Evolutionary conservation across 495 filamentous ascomycete species (phyloP), one percentile per base, ranked within the genome.

Genomic region (Bacidia gigantensis): DNA sequence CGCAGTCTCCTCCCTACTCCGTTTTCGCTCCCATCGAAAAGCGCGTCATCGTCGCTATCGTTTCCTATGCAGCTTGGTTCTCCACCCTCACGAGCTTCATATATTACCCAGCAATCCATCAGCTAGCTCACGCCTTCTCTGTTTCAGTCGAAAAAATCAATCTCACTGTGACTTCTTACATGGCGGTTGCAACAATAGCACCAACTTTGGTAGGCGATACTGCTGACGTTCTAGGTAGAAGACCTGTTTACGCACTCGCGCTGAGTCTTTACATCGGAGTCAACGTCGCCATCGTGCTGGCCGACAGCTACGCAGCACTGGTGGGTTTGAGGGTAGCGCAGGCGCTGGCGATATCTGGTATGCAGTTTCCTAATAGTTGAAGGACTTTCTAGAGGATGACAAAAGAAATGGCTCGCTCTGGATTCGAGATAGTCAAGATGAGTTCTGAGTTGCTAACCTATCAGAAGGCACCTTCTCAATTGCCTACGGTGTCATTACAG

Each of bases 311-410:
- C 56, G 69, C 73, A 7, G 77, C 80, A 0, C 61, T 86, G 11
- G 58, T 86, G 25, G 69, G 81, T 0, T 63, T 86, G 12, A 69
- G 82, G n/a, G 79, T 79, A 64, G 12, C 84, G 10, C 82, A 86
- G 62, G 78, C 76, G 45, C 66, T 73, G 0, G 82, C 80, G 1
- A 78, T 72, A 51, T 74, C 71, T 39, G 67, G 62, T 40, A 52
- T 35, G 52, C 17, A 23, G 1, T 11, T 26, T 32, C 21, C 11
- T 11, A 25, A 38, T 35, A 18, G 7, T 17, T 43, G 1, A 11
- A 41, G 32, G 32, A n/a, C 10, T n/a, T n/a, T 39, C 32, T n/a
- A 10, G 32, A n/a, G n/a, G 10, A n/a, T 10, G 10, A n/a, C 10
- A 39, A 39, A 39, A n/a, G 32, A 39, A 39, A 39, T 39, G 32